Base-by-base conservation (phyloP, 2,329 filamentous ascomycete species). In the Cytospora chrysosperma region DNA sequence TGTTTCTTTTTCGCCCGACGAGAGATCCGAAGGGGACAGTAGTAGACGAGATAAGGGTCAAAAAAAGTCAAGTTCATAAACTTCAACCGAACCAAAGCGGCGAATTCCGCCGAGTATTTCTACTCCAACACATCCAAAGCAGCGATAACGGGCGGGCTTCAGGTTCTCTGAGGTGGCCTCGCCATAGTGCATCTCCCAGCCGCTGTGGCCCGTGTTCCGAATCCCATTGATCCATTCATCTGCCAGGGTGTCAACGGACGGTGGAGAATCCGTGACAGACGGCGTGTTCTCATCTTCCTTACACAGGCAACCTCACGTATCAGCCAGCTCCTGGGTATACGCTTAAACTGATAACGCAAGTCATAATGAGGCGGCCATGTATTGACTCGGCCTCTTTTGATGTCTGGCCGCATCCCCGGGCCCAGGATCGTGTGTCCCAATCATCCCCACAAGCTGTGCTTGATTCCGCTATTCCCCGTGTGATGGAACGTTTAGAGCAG, bases 401-500 rank as follows among this genome's bases (percentile, higher is more conserved):
- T 56, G 37, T n/a, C 47, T 43, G 51, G 58, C 43, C 59, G 43
- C 49, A 34, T n/a, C 43, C 52, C 49, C 21, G 21, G 30, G 61
- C 37, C 47, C 49, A 30, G 26, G 47, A 30, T 63, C 10, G 30
- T 26, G 37, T 59, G 40, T 40, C 43, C 55, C 59, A 47, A 13
- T 50, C 63, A 55, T 67, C 59, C 63, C 56, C 52, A 65, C 52
- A 58, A 60, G 53, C 59, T 51, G 32, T 56, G 58, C 37, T 65
- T 63, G 43, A 55, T 47, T 57, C 37, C 19, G 28, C 54, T 53
- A 43, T 30, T 40, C n/a, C 26, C 34, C 28, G n/a, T n/a, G n/a
- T n/a, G n/a, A n/a, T 30, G 53, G 4, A 30, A 13, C 54, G 34
- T 61, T 66, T 70, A 93, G 87, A 93, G 86, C 73, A 93, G 80